phyloP scores from a whole-genome alignment of 192 early-diverging fungal species.

The Coemansia javaensis region DNA sequence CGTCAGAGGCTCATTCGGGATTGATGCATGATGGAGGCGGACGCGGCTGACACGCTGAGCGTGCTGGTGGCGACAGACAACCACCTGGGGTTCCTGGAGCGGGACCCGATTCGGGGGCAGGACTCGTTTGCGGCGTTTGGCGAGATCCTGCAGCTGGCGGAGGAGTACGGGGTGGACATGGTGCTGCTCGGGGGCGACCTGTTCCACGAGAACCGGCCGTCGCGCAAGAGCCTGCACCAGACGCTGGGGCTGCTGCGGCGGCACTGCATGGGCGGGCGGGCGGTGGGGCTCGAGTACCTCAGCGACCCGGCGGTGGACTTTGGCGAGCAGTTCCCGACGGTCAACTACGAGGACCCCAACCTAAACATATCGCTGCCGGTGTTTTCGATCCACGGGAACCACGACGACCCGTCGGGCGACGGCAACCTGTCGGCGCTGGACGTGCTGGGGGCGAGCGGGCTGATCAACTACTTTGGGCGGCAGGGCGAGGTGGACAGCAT shows the following conservation, averaged over 20 bases:
- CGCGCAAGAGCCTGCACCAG: conserved; percentile 65
- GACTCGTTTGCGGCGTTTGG: conserved; percentile 84
- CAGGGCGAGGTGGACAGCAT: conserved; percentile 69
- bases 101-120: conserved; percentile 76
- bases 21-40: conserved; percentile 9
- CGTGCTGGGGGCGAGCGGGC: conserved; percentile 66
- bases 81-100: conserved; percentile 89
- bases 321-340: conserved; percentile 56
- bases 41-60: conserved; percentile 16
- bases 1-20: no score
- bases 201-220: conserved; percentile 94
- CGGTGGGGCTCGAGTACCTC: conserved; percentile 66
- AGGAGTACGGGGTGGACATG: conserved; percentile 68
- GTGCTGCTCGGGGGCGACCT: conserved; percentile 91
- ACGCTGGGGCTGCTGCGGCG: conserved; percentile 65
- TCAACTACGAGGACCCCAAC: conserved; percentile 87
- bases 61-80: conserved; percentile 92
- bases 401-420: conserved; percentile 89
- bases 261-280: conserved; percentile 64
- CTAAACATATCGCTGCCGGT: conserved; percentile 79
- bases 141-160: conserved; percentile 81
- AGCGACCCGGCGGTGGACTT: conserved; percentile 73
- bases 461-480: conserved; percentile 93
- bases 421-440: conserved; percentile 82
- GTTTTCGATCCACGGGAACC: conserved; percentile 96